Base-by-base conservation (phyloP, 768 basidiomycete species). In the Tylopilus cervinicoccineus region DNA sequence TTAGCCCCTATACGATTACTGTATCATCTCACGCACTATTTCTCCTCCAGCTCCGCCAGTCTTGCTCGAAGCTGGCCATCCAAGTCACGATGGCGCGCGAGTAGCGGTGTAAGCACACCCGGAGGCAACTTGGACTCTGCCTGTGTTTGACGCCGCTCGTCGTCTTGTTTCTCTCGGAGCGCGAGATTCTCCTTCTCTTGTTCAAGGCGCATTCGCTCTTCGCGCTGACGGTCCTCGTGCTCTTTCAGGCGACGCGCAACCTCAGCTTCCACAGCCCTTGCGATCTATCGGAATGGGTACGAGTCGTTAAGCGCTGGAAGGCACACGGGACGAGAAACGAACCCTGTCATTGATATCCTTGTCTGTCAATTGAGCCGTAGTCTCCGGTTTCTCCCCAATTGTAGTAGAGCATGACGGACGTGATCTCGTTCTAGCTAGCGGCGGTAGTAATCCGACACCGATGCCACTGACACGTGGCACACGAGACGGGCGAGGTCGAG, bases 261-360 rank as follows among this genome's bases (percentile, higher is more conserved):
- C 62, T 90, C 86, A 7, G 72, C 76, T 70, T 89, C 84, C 26
- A 90, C 88, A 8, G 81, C 83, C 54, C 72, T 79, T 39, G 83
- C 79, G 47, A 90, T 88, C 86, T 86, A 56, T 26, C 19, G 7
- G 11, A 19, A 19, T 33, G 8, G 41, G 12, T 11, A 28, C 9
- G 19, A 6, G 19, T 38, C 27, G 24, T 50, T 44, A 23, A 51
- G 43, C 14, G 28, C 26, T n/a, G n/a, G 31, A 28, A 14, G 36
- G 11, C 22, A 29, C 5, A 32, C 28, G 51, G 12, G 27, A 12
- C 7, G 20, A 40, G 14, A 45, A 39, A 47, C 41, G 65, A 56
- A 84, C 88, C 69, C 82, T 72, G 29, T 83, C 84, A 52, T 89
- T 83, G 52, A 89, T 84, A 40, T 89, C 87, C 58, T 81, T 77